Percentiles rank a stretch among this genome's conserved stretches.
Evolutionary conservation across 306 rosid genomes (phyloP).

Genomic region (Corylus avellana): DNA sequence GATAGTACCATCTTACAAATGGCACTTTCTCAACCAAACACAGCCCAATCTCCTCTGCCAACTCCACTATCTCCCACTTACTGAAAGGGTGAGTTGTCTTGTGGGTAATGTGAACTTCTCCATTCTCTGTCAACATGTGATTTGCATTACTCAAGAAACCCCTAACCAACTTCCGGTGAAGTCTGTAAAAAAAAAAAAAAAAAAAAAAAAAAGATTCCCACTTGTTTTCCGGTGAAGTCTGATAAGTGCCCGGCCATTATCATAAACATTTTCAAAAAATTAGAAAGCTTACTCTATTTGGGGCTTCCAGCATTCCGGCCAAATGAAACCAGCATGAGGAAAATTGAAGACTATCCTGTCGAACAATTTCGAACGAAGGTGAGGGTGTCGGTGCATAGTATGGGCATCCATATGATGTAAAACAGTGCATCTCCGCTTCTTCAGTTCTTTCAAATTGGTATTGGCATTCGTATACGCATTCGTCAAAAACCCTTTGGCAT

Average conservation of each 20-base stretch:
- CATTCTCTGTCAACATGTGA: slow-evolving; percentile 10
- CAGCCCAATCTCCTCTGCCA: slow-evolving; percentile 13
- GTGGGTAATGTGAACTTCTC: slow-evolving; percentile 51
- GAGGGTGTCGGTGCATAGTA: slow-evolving; percentile 20
- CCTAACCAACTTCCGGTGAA: slow-evolving; percentile 28
- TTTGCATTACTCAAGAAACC: slow-evolving; percentile 29
- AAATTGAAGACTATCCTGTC: slow-evolving; percentile 37
- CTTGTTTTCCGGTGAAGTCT: too few species aligned
- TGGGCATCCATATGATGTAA: slow-evolving; percentile 21
- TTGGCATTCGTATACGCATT: background rate
- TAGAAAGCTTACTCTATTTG: background rate
- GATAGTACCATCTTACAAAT: background rate
- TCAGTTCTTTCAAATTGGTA: slow-evolving; percentile 15
- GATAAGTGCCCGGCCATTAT: too few species aligned
- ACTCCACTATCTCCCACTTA: slow-evolving; percentile 29
- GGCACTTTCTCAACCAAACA: background rate
- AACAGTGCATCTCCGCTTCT: slow-evolving; percentile 15
- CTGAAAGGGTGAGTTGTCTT: slow-evolving; percentile 31
- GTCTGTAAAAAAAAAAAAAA: slow-evolving; percentile 22
- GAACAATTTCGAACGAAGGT: slow-evolving; percentile 3
- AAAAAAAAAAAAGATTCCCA: too few species aligned
- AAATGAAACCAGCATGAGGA: slow-evolving; percentile 35
- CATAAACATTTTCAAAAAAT: too few species aligned
- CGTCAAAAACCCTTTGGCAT: background rate
- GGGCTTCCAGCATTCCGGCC: background rate